phyloP scores from a whole-genome alignment of 306 rosid genomes.

The Cotoneaster glaucophyllus region DNA sequence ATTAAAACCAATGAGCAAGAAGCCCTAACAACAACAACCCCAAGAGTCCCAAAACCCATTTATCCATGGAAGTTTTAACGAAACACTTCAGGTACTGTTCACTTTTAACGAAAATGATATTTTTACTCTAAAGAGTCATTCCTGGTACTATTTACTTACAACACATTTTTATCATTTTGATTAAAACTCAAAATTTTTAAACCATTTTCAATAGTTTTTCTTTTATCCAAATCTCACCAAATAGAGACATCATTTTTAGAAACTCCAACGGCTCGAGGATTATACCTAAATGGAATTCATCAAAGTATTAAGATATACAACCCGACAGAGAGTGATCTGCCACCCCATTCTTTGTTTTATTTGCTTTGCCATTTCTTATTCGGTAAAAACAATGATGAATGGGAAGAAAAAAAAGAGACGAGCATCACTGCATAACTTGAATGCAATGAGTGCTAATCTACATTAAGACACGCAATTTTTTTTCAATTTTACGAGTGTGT shows the following conservation, averaged over 20 bases:
- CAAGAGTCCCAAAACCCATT: too few species aligned
- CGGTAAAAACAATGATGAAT: neutral
- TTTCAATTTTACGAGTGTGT: neutral
- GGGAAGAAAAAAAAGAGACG: neutral
- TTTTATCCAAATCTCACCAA: neutral
- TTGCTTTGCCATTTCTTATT: neutral
- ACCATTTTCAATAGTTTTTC: fast-evolving
- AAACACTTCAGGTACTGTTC: fast-evolving
- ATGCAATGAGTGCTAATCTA: neutral
- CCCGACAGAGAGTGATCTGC: neutral
- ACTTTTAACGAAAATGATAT: too few species aligned
- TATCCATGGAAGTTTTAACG: too few species aligned
- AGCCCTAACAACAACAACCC: too few species aligned
- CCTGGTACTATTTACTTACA: too few species aligned
- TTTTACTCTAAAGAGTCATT: too few species aligned
- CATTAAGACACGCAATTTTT: neutral
- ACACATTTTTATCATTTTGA: too few species aligned
- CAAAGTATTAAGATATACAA: neutral
- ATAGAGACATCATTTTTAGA: too few species aligned
- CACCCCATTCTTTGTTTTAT: neutral
- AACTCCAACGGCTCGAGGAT: neutral
- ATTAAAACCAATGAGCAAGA: too few species aligned
- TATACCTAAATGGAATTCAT: neutral
- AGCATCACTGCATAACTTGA: neutral
- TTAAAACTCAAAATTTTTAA: too few species aligned